A percentile compares a stretch with the other conserved stretches of the same genome.
phyloP scores from a whole-genome alignment of 805 yeast species.

The Brettanomyces custersianus region DNA sequence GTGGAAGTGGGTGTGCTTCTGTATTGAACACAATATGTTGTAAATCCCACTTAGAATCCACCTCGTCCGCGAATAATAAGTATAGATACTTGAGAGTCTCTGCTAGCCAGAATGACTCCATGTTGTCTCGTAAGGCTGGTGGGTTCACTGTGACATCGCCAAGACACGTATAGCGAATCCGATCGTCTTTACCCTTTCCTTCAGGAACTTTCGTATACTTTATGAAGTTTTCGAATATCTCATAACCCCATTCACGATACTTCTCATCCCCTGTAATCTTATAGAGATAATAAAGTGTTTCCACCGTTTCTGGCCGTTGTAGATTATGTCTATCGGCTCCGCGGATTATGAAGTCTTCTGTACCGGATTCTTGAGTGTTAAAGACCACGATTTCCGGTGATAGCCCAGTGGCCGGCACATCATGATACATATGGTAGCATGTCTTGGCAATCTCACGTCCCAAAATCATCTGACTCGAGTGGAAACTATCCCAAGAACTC shows the following conservation, averaged over 20 bases:
- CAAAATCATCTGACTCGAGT: conserved; percentile 55
- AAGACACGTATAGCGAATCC: conserved; percentile 47
- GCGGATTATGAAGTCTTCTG: conserved; percentile 58
- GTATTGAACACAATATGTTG: conserved; percentile 74
- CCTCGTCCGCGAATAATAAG: conserved; percentile 58
- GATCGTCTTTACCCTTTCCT: conserved; percentile 35
- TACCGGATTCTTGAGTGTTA: conserved; percentile 38
- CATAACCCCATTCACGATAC: conserved; percentile 86
- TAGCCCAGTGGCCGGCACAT: conserved; percentile 61
- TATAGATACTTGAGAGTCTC: conserved; percentile 86
- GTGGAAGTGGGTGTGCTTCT: conserved; percentile 92
- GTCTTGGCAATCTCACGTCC: conserved; percentile 72
- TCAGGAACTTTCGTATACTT: conserved; percentile 45
- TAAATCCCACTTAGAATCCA: conserved; percentile 50
- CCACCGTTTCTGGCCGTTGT: conserved; percentile 93
- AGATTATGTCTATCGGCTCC: conserved; percentile 71
- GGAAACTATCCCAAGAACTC: conserved; percentile 47
- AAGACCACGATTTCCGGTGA: conserved; percentile 87
- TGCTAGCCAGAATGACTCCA: conserved; percentile 91
- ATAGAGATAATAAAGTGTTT: conserved; percentile 72
- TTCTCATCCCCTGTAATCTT: conserved; percentile 72
- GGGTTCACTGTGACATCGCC: conserved; percentile 60
- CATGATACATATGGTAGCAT: conserved; percentile 78
- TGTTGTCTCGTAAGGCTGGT: conserved; percentile 48
- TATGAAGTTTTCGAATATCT: conserved; percentile 65